Base-by-base conservation (phyloP, 2,329 filamentous ascomycete genomes). In the Tolypocladium capitatum region DNA sequence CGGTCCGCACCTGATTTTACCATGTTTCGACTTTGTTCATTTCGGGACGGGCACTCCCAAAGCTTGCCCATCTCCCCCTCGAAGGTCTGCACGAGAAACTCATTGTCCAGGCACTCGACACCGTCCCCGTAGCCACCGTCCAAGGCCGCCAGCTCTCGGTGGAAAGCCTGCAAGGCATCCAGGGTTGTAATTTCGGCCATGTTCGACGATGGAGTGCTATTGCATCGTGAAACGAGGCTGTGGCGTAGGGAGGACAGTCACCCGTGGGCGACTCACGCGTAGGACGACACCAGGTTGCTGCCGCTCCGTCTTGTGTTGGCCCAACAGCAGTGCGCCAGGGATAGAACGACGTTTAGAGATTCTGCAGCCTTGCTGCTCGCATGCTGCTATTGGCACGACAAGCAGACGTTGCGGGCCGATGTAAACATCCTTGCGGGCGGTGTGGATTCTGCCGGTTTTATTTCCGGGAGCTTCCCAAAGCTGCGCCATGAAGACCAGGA, bases 101-200 rank as follows among this genome's bases (percentile, higher is more conserved):
- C 76, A 51, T 89, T 76, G 51, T 85, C 80, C 46, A 91, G 76
- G 41, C 85, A 70, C 56, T 84, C 83, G 31, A 80, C 74, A 49
- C 68, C 69, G 41, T 73, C 70, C 46, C 69, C 68, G 46, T 83
- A 79, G 48, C 80, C 78, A 59, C 92, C 83, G 53, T 80, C 78
- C 57, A 92, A 75, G 49, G 84, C 81, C 56, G 84, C 72, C 52
- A 98, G 80, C 68, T 95, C 89, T 64, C 85, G 80, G 66, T 94
- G 86, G 58, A 98, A 80, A 65, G 80, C 82, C 70, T 90, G 82
- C 59, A 97, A 80, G 66, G 81, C 79, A 61, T 83, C 83, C 61
- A 94, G 75, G 60, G 77, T 80, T 63, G 81, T 81, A 62, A 80
- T 71, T 60, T 84, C 82, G 64, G 83, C 80, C 87, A 92, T 91